These are phyloP conservation scores for Physocladia obscura DNA, from an alignment of 192 early-diverging fungal genomes.

Conservation along the genomic window DNA sequence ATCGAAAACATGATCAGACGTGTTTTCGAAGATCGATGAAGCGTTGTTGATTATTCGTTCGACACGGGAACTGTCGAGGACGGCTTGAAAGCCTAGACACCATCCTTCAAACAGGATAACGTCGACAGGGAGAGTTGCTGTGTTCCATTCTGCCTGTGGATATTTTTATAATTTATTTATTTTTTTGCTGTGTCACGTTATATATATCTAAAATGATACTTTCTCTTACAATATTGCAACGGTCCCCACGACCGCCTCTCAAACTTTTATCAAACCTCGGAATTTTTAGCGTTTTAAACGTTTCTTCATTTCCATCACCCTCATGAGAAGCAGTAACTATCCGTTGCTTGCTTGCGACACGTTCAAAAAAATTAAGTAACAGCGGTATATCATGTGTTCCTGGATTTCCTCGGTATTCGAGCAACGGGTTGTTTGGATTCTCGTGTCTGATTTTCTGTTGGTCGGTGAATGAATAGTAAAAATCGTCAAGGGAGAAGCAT, in stretches of 20 bases:
- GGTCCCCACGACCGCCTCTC: conserved; percentile 76
- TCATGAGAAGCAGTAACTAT: neutral
- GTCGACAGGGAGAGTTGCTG: conserved; percentile 57
- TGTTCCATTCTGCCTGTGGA: conserved; percentile 58
- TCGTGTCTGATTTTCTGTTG: conserved; percentile 51
- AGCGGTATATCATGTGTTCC: conserved; percentile 86
- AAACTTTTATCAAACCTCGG: conserved; percentile 84
- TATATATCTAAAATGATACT: too few species aligned
- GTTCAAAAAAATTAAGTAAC: conserved; percentile 51
- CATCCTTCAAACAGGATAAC: conserved; percentile 93
- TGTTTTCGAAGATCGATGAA: neutral
- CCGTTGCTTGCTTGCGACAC: conserved; percentile 38
- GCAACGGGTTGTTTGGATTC: conserved; percentile 65
- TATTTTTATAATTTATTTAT: too few species aligned
- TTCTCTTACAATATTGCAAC: too few species aligned
- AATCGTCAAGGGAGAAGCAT: conserved; percentile 65
- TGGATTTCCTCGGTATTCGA: conserved; percentile 80
- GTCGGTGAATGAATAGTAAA: conserved; percentile 74
- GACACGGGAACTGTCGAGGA: neutral
- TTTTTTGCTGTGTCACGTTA: too few species aligned
- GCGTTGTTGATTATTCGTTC: neutral
- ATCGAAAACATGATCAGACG: neutral
- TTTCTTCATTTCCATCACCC: too few species aligned
- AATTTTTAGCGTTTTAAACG: conserved; percentile 43
- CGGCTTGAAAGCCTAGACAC: conserved; percentile 73